phyloP scores from a whole-genome alignment of 371 early-diverging fungal genomes.

The Cokeromyces recurvatus region DNA sequence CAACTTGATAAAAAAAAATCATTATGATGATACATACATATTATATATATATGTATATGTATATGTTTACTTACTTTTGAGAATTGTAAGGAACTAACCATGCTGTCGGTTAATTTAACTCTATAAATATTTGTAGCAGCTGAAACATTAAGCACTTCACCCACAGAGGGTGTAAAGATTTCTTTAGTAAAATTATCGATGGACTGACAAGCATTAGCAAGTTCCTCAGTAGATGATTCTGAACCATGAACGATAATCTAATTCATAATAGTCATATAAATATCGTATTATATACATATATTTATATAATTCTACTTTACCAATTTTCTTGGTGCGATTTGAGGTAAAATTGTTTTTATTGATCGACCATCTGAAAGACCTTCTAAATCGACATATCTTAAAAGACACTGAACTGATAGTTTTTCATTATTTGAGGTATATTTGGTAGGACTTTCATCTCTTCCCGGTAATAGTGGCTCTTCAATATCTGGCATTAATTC shows the following conservation, averaged over 20 bases:
- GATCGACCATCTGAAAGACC: conserved; percentile 88
- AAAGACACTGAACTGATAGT: conserved; percentile 63
- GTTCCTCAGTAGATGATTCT: conserved; percentile 56
- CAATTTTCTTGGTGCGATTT: conserved; percentile 80
- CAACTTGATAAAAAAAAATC: conserved; percentile 45
- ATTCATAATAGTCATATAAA: too few species aligned
- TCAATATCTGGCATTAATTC: conserved; percentile 31
- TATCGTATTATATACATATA: too few species aligned
- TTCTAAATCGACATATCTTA: conserved; percentile 87
- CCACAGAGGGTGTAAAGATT: conserved; percentile 73
- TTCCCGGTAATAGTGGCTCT: conserved; percentile 40
- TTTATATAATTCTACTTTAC: too few species aligned
- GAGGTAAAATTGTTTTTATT: conserved; percentile 80
- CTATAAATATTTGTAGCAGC: conserved; percentile 82
- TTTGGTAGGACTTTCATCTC: conserved; percentile 71
- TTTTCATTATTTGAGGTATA: conserved; percentile 54
- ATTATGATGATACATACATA: too few species aligned
- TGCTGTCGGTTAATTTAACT: conserved; percentile 78
- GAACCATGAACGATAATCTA: conserved; percentile 85
- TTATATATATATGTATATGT: too few species aligned
- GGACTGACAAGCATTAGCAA: conserved; percentile 54
- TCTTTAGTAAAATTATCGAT: conserved; percentile 72
- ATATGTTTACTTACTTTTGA: conserved; percentile 60
- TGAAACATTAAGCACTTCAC: conserved; percentile 84
- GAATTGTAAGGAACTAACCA: conserved; percentile 75